These are phyloP conservation scores for Teunomyces panamensis DNA, from an alignment of 805 yeast genomes.

Conservation along the genomic window DNA sequence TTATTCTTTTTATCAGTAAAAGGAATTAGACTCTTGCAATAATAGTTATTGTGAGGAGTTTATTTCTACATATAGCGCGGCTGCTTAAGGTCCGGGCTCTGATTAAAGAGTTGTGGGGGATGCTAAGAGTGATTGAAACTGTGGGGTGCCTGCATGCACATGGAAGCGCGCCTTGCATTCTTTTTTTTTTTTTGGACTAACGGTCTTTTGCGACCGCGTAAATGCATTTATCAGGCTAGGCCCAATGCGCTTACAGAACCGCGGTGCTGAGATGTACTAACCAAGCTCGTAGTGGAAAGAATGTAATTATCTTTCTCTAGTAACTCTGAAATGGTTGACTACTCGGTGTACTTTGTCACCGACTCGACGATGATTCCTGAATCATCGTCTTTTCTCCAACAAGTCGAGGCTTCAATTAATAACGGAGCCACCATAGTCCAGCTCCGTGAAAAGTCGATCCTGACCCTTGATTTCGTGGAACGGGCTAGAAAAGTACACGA, in stretches of 20 bases:
- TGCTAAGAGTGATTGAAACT: background rate
- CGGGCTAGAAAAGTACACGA: constrained; percentile 60
- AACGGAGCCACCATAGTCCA: constrained; percentile 83
- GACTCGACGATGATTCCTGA: constrained; percentile 73
- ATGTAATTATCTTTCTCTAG: background rate
- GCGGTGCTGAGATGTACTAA: too few relatives aligned
- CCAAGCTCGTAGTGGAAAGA: too few relatives aligned
- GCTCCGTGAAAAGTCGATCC: constrained; percentile 72
- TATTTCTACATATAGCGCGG: background rate
- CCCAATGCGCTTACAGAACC: background rate
- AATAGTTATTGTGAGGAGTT: background rate
- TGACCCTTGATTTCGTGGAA: constrained; percentile 63
- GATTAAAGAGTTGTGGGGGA: background rate
- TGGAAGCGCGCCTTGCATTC: too few relatives aligned
- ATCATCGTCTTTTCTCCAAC: constrained; percentile 47
- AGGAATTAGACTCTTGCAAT: background rate
- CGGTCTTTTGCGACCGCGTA: background rate
- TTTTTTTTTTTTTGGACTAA: background rate
- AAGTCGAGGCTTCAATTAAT: constrained; percentile 58
- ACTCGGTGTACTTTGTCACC: constrained; percentile 74
- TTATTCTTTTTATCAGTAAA: too few relatives aligned
- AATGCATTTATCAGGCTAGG: background rate
- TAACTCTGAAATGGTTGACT: constrained; percentile 37
- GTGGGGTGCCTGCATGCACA: background rate
- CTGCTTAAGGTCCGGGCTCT: background rate